These are phyloP conservation scores for Myxozyma udenii DNA, from an alignment of 805 yeast species.

Conservation along the genomic window DNA sequence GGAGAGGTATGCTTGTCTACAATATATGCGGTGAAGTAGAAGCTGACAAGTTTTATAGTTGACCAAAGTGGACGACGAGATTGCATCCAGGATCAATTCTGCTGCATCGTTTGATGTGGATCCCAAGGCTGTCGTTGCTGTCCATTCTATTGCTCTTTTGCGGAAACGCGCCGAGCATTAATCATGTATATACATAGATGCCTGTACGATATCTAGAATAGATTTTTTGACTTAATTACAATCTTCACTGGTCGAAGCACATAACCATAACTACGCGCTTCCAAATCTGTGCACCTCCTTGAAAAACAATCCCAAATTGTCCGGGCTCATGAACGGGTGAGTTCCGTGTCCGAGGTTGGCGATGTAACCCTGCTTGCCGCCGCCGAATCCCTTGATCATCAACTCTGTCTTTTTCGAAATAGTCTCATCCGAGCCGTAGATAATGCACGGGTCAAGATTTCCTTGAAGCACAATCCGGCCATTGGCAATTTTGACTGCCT, in stretches of 20 bases:
- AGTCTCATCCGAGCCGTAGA: conserved; percentile 82
- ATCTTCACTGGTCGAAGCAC: background rate
- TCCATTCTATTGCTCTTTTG: conserved; percentile 49
- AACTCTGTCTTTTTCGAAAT: conserved; percentile 76
- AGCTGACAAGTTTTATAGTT: no score
- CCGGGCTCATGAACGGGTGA: conserved; percentile 96
- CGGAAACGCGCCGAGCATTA: conserved; percentile 60
- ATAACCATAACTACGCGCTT: conserved; percentile 1
- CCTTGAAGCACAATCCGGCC: conserved; percentile 89
- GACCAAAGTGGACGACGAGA: conserved; percentile 29
- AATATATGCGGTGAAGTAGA: no score
- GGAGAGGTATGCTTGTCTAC: background rate
- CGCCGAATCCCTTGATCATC: conserved; percentile 91
- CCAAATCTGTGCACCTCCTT: conserved; percentile 37
- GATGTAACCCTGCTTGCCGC: conserved; percentile 86
- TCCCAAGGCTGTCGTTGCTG: conserved; percentile 45
- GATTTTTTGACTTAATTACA: background rate
- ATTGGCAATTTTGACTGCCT: conserved; percentile 70
- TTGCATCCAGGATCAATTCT: conserved; percentile 32
- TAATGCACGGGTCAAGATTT: conserved; percentile 90
- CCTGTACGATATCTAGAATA: no score
- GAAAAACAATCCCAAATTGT: conserved; percentile 76
- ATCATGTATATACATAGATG: background rate
- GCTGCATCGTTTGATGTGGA: conserved; percentile 33
- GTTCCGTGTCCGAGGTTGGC: conserved; percentile 98